Conservation (phyloP, 805 yeast species). For the Starmerella apicola region DNA sequence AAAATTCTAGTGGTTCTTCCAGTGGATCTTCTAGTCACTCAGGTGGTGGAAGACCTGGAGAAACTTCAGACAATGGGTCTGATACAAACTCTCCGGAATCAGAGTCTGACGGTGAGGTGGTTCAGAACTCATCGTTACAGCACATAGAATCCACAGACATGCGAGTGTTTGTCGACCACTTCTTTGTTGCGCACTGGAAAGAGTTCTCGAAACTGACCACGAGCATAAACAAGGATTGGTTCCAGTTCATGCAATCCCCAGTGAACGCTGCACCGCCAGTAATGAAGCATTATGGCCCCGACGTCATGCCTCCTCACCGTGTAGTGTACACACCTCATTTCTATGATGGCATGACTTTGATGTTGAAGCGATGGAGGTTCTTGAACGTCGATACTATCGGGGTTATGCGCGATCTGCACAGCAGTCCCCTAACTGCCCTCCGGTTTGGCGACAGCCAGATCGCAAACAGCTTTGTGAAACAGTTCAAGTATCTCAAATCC, state of each 20-base stretch:
- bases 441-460: conserved; percentile 63
- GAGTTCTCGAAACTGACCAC: conserved; percentile 41
- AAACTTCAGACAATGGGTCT: neutral
- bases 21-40: neutral
- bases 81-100: neutral
- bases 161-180: conserved; percentile 36
- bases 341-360: conserved; percentile 86
- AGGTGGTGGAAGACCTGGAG: neutral
- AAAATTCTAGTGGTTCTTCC: neutral
- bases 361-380: conserved; percentile 77
- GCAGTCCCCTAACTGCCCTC: conserved; percentile 61
- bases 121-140: too few relatives aligned
- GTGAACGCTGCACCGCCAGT: conserved; percentile 67
- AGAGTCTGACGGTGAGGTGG: neutral
- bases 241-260: conserved; percentile 67
- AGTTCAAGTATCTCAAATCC: conserved; percentile 48
- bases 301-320: conserved; percentile 32
- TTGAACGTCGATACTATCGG: conserved; percentile 87
- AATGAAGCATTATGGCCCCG: conserved; percentile 39
- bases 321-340: conserved; percentile 71
- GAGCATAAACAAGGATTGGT: conserved; percentile 32
- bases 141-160: neutral
- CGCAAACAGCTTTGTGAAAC: conserved; percentile 55
- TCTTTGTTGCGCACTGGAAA: conserved; percentile 52
- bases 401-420: conserved; percentile 63